Evolutionary conservation across 2,329 filamentous ascomycete species (phyloP).

Genomic region (Colletotrichum caudatum): DNA sequence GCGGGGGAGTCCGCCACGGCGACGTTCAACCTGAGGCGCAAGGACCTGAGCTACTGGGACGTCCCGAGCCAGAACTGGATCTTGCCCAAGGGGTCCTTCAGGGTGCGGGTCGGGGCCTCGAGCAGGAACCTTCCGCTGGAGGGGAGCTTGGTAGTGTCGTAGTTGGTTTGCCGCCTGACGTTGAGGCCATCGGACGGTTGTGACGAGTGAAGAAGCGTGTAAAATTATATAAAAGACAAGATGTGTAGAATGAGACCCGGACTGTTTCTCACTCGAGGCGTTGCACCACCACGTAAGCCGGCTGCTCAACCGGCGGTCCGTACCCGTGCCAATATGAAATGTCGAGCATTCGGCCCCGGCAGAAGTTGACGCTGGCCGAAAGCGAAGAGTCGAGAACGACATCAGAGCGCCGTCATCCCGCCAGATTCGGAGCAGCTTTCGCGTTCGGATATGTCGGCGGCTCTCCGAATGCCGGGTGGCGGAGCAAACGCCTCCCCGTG

Average conservation of each 20-base stretch:
- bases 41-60: constrained; percentile 77
- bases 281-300: not conserved
- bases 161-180: not conserved
- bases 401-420: constrained; percentile 11
- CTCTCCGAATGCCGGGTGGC: constrained; percentile 21
- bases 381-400: not conserved
- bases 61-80: constrained; percentile 70
- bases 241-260: not conserved
- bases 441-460: constrained; percentile 30
- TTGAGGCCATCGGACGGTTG: not conserved
- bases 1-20: constrained; percentile 62
- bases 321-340: constrained; percentile 4
- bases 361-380: not conserved
- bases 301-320: not conserved
- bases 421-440: not conserved
- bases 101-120: constrained; percentile 58
- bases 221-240: not conserved
- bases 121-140: constrained; percentile 59
- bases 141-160: constrained; percentile 43
- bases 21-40: constrained; percentile 66
- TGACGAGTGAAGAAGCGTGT: not conserved
- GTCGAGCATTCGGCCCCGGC: constrained; percentile 6
- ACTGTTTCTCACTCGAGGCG: not conserved
- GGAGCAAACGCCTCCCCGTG: not conserved
- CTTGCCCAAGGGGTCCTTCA: constrained; percentile 59